Evolutionary conservation across 2,329 filamentous ascomycete genomes (phyloP).

Genomic region (Phyllosticta citrichinensis): DNA sequence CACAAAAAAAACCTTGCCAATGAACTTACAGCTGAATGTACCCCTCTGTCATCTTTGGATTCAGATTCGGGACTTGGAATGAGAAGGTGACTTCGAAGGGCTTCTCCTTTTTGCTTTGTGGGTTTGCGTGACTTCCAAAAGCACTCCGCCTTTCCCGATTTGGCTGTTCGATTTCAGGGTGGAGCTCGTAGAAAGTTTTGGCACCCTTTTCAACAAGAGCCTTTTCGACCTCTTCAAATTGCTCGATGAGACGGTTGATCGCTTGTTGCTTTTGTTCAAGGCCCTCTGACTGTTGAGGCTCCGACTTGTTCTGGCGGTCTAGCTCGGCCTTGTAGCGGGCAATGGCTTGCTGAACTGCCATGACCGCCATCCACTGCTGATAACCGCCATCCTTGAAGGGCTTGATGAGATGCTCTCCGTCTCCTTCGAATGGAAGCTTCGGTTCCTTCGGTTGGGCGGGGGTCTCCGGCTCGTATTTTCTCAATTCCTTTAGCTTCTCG

Average conservation of each 20-base stretch:
- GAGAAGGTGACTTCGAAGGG: conserved; percentile 31
- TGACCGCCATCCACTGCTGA: conserved; percentile 43
- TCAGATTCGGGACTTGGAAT: conserved; percentile 43
- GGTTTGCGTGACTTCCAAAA: neutral
- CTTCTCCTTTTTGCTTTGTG: neutral
- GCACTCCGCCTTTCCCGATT: conserved; percentile 1
- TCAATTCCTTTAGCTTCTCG: conserved; percentile 41
- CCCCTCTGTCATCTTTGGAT: conserved; percentile 43
- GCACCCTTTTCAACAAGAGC: conserved; percentile 48
- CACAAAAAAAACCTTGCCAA: neutral
- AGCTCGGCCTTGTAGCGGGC: conserved; percentile 27
- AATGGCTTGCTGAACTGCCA: conserved; percentile 30
- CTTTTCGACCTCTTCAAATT: conserved; percentile 47
- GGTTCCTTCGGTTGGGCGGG: neutral
- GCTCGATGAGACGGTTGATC: conserved; percentile 40
- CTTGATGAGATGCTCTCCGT: conserved; percentile 25
- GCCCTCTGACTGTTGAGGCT: conserved; percentile 17
- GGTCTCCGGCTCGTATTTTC: conserved; percentile 26
- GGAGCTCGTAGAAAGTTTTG: conserved; percentile 56
- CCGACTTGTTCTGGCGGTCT: conserved; percentile 15
- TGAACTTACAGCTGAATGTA: conserved; percentile 53
- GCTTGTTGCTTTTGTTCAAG: conserved; percentile 46
- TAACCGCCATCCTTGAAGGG: conserved; percentile 48
- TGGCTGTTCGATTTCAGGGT: conserved; percentile 35
- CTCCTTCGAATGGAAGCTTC: conserved; percentile 18